Conservation (phyloP, 2,329 filamentous ascomycete genomes). For the Epichloe uncinata region DNA sequence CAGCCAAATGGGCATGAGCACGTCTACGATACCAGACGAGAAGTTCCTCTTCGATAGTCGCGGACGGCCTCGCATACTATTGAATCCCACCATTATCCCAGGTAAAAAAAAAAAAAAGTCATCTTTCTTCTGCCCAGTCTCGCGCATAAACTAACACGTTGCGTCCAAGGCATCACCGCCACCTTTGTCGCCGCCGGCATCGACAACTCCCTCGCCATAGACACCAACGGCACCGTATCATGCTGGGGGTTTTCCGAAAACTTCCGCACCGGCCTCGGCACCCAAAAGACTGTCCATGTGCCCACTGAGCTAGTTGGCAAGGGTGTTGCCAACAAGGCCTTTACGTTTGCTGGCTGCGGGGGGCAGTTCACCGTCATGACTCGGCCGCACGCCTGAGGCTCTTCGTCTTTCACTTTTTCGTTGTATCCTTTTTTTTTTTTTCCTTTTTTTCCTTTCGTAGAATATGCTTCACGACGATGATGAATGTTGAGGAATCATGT, state of each 20-base stretch:
- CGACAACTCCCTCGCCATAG: constrained; percentile 57
- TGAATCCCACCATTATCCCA: constrained; percentile 15
- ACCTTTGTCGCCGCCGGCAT: constrained; percentile 41
- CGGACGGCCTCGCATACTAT: constrained; percentile 4
- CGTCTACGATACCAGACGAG: neutral
- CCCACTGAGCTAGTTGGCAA: constrained; percentile 4
- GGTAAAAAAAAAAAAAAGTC: constrained; percentile 8
- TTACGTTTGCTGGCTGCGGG: constrained; percentile 6
- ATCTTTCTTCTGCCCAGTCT: neutral
- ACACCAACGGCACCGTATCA: constrained; percentile 51
- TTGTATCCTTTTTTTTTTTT: neutral
- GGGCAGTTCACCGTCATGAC: constrained; percentile 5
- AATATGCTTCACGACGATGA: neutral
- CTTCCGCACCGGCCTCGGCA: constrained; percentile 61
- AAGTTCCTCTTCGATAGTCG: constrained; percentile 4
- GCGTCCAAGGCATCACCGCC: constrained; percentile 5
- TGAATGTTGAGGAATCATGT: neutral
- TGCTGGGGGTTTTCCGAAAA: constrained; percentile 62
- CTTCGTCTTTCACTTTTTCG: neutral
- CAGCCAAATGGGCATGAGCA: constrained; percentile 15
- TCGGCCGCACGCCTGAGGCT: neutral
- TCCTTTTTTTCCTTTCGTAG: neutral
- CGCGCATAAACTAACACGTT: neutral
- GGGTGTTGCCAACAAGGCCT: neutral
- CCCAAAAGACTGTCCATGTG: constrained; percentile 10